Evolutionary conservation across 1,139 yeast genomes (phyloP).

Genomic region (Arxiozyma slooffiae): DNA sequence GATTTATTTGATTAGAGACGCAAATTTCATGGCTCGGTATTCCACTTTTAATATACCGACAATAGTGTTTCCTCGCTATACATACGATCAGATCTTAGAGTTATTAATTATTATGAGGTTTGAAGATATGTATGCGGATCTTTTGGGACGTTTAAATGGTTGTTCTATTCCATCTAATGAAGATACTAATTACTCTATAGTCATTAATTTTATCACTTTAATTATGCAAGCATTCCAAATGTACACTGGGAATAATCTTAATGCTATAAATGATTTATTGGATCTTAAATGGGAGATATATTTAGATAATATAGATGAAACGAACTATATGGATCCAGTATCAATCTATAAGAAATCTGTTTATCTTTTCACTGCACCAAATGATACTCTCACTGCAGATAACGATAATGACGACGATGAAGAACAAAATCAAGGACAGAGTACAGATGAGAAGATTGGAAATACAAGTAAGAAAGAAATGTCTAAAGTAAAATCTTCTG

Average conservation of each 20-base stretch:
- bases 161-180: slow-evolving; percentile 6
- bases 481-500: not conserved
- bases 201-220: slow-evolving; percentile 22
- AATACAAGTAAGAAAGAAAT: not conserved
- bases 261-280: slow-evolving; percentile 23
- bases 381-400: slow-evolving; percentile 18
- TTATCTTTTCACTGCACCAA: slow-evolving; percentile 19
- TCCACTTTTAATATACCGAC: slow-evolving; percentile 23
- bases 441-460: not conserved
- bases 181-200: slow-evolving; percentile 11
- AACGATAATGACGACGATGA: slow-evolving; percentile 14
- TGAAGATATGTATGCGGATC: slow-evolving; percentile 11
- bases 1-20: slow-evolving; percentile 20
- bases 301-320: slow-evolving; percentile 14
- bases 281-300: slow-evolving; percentile 27
- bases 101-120: slow-evolving; percentile 17
- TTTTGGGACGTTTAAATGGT: not conserved
- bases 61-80: slow-evolving; percentile 27
- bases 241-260: slow-evolving; percentile 28
- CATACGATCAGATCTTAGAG: slow-evolving; percentile 16
- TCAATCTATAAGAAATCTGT: slow-evolving; percentile 20
- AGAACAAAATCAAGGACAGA: not conserved
- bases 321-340: slow-evolving; percentile 20
- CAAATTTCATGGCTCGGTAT: slow-evolving; percentile 21
- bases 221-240: slow-evolving; percentile 27